Evolutionary conservation across 805 yeast genomes (phyloP).

Genomic region (Hanseniaspora meyeri): DNA sequence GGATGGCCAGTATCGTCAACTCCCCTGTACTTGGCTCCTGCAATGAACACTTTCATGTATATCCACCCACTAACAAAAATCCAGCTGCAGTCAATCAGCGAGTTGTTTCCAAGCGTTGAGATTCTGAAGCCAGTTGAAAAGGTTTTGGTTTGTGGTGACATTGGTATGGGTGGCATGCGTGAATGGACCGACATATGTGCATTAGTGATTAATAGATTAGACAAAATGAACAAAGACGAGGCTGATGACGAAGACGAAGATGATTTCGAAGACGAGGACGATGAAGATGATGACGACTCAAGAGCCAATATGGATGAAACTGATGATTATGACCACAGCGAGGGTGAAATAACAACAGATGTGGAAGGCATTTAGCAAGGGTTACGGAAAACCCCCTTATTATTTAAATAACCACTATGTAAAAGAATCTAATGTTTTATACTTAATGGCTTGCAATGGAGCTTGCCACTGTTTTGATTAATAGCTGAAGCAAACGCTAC

Average conservation of each 20-base stretch:
- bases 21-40: constrained; percentile 68
- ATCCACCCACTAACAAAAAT: constrained; percentile 67
- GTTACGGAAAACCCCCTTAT: background rate
- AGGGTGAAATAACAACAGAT: constrained; percentile 26
- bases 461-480: no score
- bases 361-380: constrained; percentile 11
- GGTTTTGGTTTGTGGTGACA: constrained; percentile 69
- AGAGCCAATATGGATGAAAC: constrained; percentile 33
- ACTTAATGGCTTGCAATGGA: no score
- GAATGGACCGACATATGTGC: constrained; percentile 77
- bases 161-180: constrained; percentile 88
- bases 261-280: constrained; percentile 35
- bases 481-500: no score
- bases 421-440: no score
- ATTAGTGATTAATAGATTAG: constrained; percentile 33
- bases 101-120: constrained; percentile 65
- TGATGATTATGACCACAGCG: constrained; percentile 33
- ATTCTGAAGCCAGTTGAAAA: constrained; percentile 70
- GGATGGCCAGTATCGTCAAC: constrained; percentile 61
- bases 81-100: constrained; percentile 48
- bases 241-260: constrained; percentile 29
- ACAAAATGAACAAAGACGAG: constrained; percentile 22
- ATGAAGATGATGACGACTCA: constrained; percentile 35
- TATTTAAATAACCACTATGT: no score
- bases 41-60: constrained; percentile 78